phyloP scores from a whole-genome alignment of 2,329 filamentous ascomycete genomes.

The Fusarium sp. region DNA sequence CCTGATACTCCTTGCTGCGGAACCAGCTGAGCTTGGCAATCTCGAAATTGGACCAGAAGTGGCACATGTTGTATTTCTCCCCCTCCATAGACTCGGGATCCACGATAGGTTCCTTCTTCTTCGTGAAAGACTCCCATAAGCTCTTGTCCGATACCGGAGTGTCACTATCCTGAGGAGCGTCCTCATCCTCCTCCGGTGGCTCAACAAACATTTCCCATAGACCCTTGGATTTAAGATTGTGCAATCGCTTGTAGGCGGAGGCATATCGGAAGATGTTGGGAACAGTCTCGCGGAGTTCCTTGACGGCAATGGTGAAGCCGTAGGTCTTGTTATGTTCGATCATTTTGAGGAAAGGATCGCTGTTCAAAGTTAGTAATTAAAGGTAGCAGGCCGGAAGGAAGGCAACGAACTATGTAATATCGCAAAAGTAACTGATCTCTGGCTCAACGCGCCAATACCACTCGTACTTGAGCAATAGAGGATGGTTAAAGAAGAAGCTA shows the following conservation, averaged over 20 bases:
- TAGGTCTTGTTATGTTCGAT: constrained; percentile 95
- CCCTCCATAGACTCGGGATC: constrained; percentile 95
- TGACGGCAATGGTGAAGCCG: constrained; percentile 97
- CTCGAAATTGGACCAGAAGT: constrained; percentile 99
- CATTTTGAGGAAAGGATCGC: constrained; percentile 96
- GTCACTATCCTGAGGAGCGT: constrained; percentile 68
- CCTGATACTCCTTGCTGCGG: constrained; percentile 94
- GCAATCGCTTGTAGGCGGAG: constrained; percentile 93
- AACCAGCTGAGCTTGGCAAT: constrained; percentile 96
- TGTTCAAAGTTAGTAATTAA: constrained; percentile 48
- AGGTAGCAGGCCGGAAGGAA: not conserved
- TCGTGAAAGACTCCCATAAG: constrained; percentile 74
- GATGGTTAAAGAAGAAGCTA: constrained; percentile 96
- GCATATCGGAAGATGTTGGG: constrained; percentile 99
- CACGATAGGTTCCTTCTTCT: constrained; percentile 76
- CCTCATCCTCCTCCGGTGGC: constrained; percentile 69
- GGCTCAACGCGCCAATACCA: constrained; percentile 99
- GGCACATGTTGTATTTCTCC: constrained; percentile 99
- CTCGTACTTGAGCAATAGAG: constrained; percentile 92
- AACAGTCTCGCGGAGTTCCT: constrained; percentile 96
- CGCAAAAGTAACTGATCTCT: constrained; percentile 99
- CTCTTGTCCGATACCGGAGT: constrained; percentile 81
- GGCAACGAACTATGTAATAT: constrained; percentile 85
- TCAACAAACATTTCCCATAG: constrained; percentile 99
- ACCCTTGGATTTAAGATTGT: constrained; percentile 89